Evolutionary conservation across 2,329 filamentous ascomycete species (phyloP), one percentile per base, ranked within the genome.

Genomic region (Scytalidium lignicola): DNA sequence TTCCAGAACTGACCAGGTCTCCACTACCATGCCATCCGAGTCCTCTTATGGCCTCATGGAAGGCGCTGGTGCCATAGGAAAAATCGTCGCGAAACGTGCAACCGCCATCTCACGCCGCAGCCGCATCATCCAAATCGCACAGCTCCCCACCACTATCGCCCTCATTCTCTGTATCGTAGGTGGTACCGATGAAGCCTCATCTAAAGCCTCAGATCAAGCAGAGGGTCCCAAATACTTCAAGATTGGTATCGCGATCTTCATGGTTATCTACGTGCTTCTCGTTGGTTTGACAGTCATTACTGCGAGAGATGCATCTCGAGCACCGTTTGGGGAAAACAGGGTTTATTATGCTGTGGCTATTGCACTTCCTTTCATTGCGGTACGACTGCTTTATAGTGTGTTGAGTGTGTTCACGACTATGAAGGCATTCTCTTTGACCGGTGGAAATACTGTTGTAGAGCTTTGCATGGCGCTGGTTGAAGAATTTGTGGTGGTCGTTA

Each of bases 301-400:
- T 3, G 52, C 58, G 39, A 55, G 51, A n/a, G 58, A 59, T 15
- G 47, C 60, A 22, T 46, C 51, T 3, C 57, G 56, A 26, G 55
- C 66, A 1, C 58, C 56, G 4, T 19, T 48, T 2, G 63, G 63
- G 29, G 63, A 68, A 49, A 56, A 55, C 37, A 52, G 58, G 2
- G 51, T 67, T 4, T 56, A 66, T 21, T 49, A 59, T 13, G 64
- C 60, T 3, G 56, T 65, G 5, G 48, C 58, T 2, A 39, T 58
- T 17, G 62, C 62, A 2, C 46, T 65, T 2, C 62, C 65, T 0
- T 55, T 68, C 17, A 45, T 68, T 2, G 57, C 59, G 22, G 54
- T 66, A 15, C 58, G 64, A 15, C 45, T 67, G 1, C 43, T 65
- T n/a, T 67, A 61, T 51, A 60, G 59, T 41, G 41, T 65, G 6